A percentile compares a stretch with the other conserved stretches of the same genome.
Conservation (phyloP, 345 rosid genomes). For the Hypericum androsaemum region DNA sequence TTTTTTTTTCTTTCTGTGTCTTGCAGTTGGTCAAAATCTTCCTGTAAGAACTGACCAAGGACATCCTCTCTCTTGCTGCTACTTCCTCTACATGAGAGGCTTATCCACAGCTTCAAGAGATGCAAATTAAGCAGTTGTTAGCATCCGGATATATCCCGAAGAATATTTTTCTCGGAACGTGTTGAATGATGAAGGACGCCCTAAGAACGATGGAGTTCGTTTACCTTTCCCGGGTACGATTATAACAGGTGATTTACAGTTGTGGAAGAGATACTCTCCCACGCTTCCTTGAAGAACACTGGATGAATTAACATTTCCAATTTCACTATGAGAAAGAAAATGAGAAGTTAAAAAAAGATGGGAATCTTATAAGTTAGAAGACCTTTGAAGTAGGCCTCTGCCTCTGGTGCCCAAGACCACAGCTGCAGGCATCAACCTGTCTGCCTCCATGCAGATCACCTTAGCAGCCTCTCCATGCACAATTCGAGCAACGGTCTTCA, state of each 20-base stretch:
- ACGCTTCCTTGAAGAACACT: constrained; percentile 77
- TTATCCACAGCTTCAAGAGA: too few relatives aligned
- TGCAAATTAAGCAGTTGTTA: too few relatives aligned
- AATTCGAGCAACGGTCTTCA: constrained; percentile 49
- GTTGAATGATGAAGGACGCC: too few relatives aligned
- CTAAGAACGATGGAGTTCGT: background rate
- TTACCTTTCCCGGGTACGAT: constrained; percentile 81
- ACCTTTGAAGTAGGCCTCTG: constrained; percentile 76
- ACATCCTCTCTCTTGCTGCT: too few relatives aligned
- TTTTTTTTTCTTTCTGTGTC: too few relatives aligned
- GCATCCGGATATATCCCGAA: too few relatives aligned
- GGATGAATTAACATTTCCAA: constrained; percentile 9
- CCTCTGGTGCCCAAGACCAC: constrained; percentile 89
- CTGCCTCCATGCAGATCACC: constrained; percentile 77
- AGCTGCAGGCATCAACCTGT: constrained; percentile 71
- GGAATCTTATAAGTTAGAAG: background rate
- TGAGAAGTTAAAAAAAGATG: background rate
- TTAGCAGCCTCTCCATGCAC: constrained; percentile 79
- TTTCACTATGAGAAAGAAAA: background rate
- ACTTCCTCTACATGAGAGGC: too few relatives aligned
- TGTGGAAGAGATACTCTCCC: constrained; percentile 72
- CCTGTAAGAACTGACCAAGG: too few relatives aligned
- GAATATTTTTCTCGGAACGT: too few relatives aligned
- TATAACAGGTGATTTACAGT: constrained; percentile 68
- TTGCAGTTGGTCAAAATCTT: too few relatives aligned